These are phyloP conservation scores for Phytophthora tentaculata DNA, from an alignment of 352 stramenopile species.

Conservation along the genomic window DNA sequence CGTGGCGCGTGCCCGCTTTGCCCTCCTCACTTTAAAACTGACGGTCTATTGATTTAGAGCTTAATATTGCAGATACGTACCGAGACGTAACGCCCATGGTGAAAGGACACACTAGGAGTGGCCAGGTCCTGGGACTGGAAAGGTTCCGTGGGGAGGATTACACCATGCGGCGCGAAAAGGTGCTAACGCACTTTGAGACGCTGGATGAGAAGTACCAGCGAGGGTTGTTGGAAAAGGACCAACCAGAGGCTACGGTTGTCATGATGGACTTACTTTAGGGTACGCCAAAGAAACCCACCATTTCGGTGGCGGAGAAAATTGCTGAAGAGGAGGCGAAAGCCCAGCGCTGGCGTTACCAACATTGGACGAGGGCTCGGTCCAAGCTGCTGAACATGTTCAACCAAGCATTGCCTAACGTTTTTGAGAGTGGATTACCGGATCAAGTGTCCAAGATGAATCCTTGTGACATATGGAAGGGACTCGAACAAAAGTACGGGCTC, in stretches of 20 bases:
- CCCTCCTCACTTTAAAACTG: too few relatives aligned
- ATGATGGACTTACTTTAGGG: slow-evolving; percentile 21
- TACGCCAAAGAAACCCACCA: neutral
- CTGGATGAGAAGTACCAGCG: slow-evolving; percentile 21
- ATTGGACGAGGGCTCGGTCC: slow-evolving; percentile 10
- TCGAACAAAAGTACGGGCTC: neutral
- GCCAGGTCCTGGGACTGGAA: slow-evolving; percentile 5
- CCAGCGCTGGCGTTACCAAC: neutral
- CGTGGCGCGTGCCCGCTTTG: too few relatives aligned
- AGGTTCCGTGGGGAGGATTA: slow-evolving; percentile 5
- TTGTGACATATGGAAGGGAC: neutral
- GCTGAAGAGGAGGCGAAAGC: slow-evolving; percentile 3
- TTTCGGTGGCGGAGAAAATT: neutral
- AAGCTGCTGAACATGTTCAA: neutral
- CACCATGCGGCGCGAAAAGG: slow-evolving; percentile 23
- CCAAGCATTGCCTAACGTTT: neutral
- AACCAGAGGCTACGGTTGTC: slow-evolving; percentile 8
- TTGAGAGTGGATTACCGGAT: neutral
- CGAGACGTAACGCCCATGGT: slow-evolving; percentile 1
- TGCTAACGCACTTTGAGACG: slow-evolving; percentile 11
- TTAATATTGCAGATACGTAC: too few relatives aligned
- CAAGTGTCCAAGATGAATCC: neutral
- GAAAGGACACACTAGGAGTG: slow-evolving; percentile 7
- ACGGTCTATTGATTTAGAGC: too few relatives aligned
- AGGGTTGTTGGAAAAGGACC: slow-evolving; percentile 22